phyloP scores from a whole-genome alignment of 352 stramenopile species.

The Globisporangium takayamanum region DNA sequence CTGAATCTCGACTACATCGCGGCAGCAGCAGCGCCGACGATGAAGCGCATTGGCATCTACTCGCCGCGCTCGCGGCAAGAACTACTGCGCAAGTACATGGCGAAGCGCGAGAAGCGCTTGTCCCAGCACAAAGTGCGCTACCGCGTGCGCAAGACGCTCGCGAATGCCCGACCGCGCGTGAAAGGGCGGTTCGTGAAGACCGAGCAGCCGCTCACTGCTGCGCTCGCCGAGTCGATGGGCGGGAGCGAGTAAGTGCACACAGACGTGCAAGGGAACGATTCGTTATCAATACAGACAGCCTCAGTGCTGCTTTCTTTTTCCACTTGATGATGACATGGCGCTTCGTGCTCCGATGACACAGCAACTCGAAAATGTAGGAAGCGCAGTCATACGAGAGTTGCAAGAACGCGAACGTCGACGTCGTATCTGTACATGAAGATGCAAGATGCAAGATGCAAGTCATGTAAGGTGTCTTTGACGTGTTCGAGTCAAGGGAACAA shows the following conservation, averaged over 20 bases:
- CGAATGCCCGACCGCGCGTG: conserved; percentile 65
- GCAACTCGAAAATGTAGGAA: too few species aligned
- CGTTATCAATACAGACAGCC: too few species aligned
- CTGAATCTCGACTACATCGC: conserved; percentile 36
- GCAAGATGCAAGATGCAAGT: too few species aligned
- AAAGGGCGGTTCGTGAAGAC: conserved; percentile 85
- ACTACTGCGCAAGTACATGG: conserved; percentile 75
- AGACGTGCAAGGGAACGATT: too few species aligned
- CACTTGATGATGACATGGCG: too few species aligned
- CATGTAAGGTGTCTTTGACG: too few species aligned
- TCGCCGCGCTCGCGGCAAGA: conserved; percentile 50
- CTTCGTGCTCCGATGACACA: too few species aligned
- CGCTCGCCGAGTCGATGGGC: conserved; percentile 33
- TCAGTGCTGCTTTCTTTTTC: too few species aligned
- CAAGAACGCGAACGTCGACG: too few species aligned
- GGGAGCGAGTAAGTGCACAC: not conserved
- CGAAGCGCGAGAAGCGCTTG: conserved; percentile 62
- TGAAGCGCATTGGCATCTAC: conserved; percentile 70
- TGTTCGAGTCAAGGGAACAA: too few species aligned
- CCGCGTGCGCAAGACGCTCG: conserved; percentile 72
- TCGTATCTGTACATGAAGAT: too few species aligned
- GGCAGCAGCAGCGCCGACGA: conserved; percentile 1
- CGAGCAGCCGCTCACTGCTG: conserved; percentile 65
- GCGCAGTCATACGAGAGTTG: too few species aligned
- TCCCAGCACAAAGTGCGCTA: conserved; percentile 76